Conservation (phyloP, 768 basidiomycete genomes). For the Boletus eberwhitei region DNA sequence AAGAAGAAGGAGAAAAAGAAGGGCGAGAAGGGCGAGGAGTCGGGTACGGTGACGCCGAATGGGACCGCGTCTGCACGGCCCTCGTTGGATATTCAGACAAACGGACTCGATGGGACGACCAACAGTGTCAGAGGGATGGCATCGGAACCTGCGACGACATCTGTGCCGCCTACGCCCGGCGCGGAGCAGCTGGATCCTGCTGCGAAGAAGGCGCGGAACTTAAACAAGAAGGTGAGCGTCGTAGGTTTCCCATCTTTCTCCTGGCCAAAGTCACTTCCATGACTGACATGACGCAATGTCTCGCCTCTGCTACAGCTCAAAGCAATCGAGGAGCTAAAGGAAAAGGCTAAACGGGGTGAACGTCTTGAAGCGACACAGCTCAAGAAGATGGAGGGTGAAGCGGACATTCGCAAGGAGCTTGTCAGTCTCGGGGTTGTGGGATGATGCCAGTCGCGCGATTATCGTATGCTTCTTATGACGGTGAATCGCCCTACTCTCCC, state of each 20-base stretch:
- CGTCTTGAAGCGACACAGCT: slow-evolving; percentile 92
- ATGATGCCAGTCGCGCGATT: not conserved
- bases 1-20: slow-evolving; percentile 62
- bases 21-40: slow-evolving; percentile 33
- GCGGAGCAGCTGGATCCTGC: slow-evolving; percentile 67
- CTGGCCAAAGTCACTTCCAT: not conserved
- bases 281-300: not conserved
- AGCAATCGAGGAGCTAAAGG: slow-evolving; percentile 98
- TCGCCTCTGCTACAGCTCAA: slow-evolving; percentile 59
- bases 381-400: slow-evolving; percentile 94
- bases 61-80: slow-evolving; percentile 28
- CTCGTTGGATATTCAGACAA: slow-evolving; percentile 37
- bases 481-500: not conserved
- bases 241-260: not conserved
- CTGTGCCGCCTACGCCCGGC: slow-evolving; percentile 53
- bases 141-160: slow-evolving; percentile 8
- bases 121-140: slow-evolving; percentile 13
- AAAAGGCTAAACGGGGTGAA: slow-evolving; percentile 85
- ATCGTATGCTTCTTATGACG: not conserved
- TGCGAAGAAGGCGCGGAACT: slow-evolving; percentile 91
- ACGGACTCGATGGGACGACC: slow-evolving; percentile 19
- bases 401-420: slow-evolving; percentile 80
- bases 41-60: slow-evolving; percentile 29
- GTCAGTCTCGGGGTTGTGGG: slow-evolving; percentile 31
- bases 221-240: slow-evolving; percentile 83